phyloP scores from a whole-genome alignment of 768 basidiomycete species.

The Boletus edulis region DNA sequence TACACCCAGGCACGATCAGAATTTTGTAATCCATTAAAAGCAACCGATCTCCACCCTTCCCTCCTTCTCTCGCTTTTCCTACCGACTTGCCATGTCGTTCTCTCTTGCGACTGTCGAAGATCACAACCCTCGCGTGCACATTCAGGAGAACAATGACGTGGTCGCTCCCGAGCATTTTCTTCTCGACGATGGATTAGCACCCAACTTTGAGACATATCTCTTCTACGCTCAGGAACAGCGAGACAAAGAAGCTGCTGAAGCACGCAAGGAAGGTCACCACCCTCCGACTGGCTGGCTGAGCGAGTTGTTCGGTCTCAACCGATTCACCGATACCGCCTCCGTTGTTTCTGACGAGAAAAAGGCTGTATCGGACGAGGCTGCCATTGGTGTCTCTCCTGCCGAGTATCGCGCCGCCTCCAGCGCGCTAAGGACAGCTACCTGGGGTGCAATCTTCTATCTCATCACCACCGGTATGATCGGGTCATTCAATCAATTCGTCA shows the following conservation, averaged over 20 bases:
- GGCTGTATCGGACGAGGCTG: constrained; percentile 11
- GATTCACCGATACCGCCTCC: constrained; percentile 27
- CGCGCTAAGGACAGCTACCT: constrained; percentile 47
- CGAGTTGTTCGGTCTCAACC: constrained; percentile 21
- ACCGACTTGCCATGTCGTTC: constrained; percentile 16
- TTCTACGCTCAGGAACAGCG: constrained; percentile 31
- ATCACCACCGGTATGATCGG: constrained; percentile 44
- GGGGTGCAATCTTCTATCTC: constrained; percentile 52
- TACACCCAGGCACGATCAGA: not conserved
- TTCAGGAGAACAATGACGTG: constrained; percentile 1
- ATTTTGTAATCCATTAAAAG: constrained; percentile 2
- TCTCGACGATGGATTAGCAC: constrained; percentile 21
- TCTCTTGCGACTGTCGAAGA: constrained; percentile 18
- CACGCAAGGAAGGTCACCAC: constrained; percentile 10
- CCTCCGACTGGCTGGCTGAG: constrained; percentile 15
- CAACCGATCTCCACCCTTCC: not conserved
- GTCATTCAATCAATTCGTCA: not conserved
- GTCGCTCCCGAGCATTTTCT: constrained; percentile 14
- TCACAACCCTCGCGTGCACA: constrained; percentile 15
- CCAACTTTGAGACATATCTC: constrained; percentile 33
- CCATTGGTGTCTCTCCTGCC: constrained; percentile 28
- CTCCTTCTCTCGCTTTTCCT: not conserved
- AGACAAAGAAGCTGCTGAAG: constrained; percentile 25
- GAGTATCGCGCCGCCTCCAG: constrained; percentile 40
- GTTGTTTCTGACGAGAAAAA: constrained; percentile 29